Conservation (phyloP, 1,284 basidiomycete species). For the Pseudozyma sp. region DNA sequence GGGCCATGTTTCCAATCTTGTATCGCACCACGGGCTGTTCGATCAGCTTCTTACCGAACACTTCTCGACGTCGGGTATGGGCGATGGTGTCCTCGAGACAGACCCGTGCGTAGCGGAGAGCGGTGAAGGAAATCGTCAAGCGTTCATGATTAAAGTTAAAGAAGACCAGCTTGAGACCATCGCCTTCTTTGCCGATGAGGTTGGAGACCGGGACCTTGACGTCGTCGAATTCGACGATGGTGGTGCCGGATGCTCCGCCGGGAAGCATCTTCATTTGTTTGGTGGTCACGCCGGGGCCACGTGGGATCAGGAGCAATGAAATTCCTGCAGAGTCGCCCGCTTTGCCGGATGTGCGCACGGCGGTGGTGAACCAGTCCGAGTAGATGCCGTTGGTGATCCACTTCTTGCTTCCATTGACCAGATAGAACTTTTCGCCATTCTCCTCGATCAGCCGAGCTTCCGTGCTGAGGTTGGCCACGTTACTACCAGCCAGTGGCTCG, state of each 20-base stretch:
- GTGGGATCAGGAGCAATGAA: conserved; percentile 66
- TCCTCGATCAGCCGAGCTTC: conserved; percentile 64
- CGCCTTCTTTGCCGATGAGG: conserved; percentile 65
- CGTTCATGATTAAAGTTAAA: conserved; percentile 58
- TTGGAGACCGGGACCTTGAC: conserved; percentile 68
- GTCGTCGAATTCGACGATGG: conserved; percentile 67
- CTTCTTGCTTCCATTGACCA: conserved; percentile 69
- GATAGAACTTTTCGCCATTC: conserved; percentile 65
- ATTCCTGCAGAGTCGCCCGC: conserved; percentile 67
- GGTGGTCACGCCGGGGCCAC: conserved; percentile 54
- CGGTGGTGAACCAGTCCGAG: conserved; percentile 64
- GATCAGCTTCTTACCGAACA: conserved; percentile 59
- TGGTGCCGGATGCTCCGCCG: conserved; percentile 66
- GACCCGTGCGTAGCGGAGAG: conserved; percentile 52
- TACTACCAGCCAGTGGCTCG: conserved; percentile 66
- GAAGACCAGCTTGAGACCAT: conserved; percentile 54
- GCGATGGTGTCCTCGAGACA: conserved; percentile 56
- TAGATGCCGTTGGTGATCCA: conserved; percentile 69
- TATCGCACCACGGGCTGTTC: conserved; percentile 63
- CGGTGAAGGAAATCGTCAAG: conserved; percentile 54
- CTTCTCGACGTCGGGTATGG: conserved; percentile 50
- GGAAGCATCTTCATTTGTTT: conserved; percentile 66
- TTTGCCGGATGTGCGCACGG: conserved; percentile 69
- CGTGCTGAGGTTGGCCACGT: conserved; percentile 67
- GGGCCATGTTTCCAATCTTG: conserved; percentile 62